Evolutionary conservation across 768 basidiomycete genomes (phyloP).

Genomic region (Mycena maculata): DNA sequence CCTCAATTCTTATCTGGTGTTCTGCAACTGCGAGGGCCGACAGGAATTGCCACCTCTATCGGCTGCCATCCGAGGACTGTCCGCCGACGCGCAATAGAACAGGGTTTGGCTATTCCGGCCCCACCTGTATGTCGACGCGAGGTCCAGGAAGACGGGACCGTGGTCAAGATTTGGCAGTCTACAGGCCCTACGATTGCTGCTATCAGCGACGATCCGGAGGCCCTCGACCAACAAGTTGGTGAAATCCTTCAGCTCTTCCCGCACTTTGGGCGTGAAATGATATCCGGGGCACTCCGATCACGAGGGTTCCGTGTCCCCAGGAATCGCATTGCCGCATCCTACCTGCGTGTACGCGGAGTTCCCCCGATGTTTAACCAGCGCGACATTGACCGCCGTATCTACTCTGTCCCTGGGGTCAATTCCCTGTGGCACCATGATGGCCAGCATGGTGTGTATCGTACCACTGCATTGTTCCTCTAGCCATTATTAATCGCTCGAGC

Average conservation of each 20-base stretch:
- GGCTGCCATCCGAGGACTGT: slow-evolving; percentile 36
- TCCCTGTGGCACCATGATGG: slow-evolving; percentile 39
- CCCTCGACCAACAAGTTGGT: slow-evolving; percentile 29
- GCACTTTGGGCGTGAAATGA: slow-evolving; percentile 6
- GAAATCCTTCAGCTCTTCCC: slow-evolving; percentile 8
- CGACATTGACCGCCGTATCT: slow-evolving; percentile 17
- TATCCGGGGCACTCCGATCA: slow-evolving; percentile 31
- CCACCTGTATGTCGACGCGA: slow-evolving; percentile 32
- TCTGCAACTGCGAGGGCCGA: slow-evolving; percentile 37
- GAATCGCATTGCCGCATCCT: neutral
- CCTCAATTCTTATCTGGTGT: slow-evolving; percentile 33
- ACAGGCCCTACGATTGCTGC: slow-evolving; percentile 32
- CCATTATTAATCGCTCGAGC: neutral
- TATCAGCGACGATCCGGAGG: slow-evolving; percentile 31
- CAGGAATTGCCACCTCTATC: slow-evolving; percentile 32
- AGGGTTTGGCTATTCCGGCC: slow-evolving; percentile 36
- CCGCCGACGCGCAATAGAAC: slow-evolving; percentile 36
- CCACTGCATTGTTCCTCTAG: neutral
- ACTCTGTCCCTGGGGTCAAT: slow-evolving; percentile 34
- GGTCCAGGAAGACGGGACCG: slow-evolving; percentile 20
- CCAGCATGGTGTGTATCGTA: slow-evolving; percentile 30
- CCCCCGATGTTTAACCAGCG: neutral
- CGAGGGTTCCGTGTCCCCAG: slow-evolving; percentile 35
- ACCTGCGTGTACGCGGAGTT: neutral
- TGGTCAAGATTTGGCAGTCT: slow-evolving; percentile 16